Percentiles rank a stretch among this genome's conserved stretches.
These are phyloP conservation scores for Emmonsiellopsis sp. DNA, from an alignment of 2,329 filamentous ascomycete species.

Conservation along the genomic window DNA sequence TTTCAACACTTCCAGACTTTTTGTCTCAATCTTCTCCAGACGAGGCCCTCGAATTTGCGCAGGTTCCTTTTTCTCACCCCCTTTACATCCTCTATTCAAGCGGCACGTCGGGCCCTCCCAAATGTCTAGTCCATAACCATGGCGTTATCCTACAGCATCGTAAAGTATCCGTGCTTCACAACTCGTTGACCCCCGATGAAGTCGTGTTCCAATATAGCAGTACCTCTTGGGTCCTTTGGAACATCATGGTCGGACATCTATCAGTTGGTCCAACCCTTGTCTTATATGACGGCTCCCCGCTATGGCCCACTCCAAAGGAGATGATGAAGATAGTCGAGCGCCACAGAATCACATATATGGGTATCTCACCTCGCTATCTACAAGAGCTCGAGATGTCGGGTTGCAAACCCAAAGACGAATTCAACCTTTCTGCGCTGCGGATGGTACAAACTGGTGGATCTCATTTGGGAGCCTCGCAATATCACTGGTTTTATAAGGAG, in stretches of 20 bases:
- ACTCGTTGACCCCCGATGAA: slow-evolving; percentile 29
- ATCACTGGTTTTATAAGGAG: slow-evolving; percentile 36
- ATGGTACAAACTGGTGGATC: slow-evolving; percentile 40
- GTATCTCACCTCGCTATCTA: slow-evolving; percentile 36
- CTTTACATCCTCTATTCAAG: slow-evolving; percentile 36
- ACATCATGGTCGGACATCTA: slow-evolving; percentile 36
- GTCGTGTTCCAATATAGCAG: slow-evolving; percentile 38
- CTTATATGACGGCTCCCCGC: slow-evolving; percentile 36
- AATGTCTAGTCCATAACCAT: slow-evolving; percentile 38
- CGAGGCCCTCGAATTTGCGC: slow-evolving; percentile 27
- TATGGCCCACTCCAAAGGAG: slow-evolving; percentile 29
- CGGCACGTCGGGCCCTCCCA: slow-evolving; percentile 36
- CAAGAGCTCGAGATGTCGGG: slow-evolving; percentile 31
- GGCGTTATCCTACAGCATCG: slow-evolving; percentile 35
- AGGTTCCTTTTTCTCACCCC: slow-evolving; percentile 32
- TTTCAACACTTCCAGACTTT: slow-evolving; percentile 21
- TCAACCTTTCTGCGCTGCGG: slow-evolving; percentile 29
- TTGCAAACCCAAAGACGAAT: slow-evolving; percentile 25
- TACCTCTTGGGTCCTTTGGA: slow-evolving; percentile 41
- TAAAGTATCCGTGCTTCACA: slow-evolving; percentile 36
- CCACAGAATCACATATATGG: slow-evolving; percentile 31
- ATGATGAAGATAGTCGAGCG: slow-evolving; percentile 28
- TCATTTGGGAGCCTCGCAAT: slow-evolving; percentile 33
- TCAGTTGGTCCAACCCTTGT: slow-evolving; percentile 32
- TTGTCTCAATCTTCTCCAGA: slow-evolving; percentile 18